Base-by-base conservation (phyloP, 1,284 basidiomycete genomes). In the Leccinum pachyderme region DNA sequence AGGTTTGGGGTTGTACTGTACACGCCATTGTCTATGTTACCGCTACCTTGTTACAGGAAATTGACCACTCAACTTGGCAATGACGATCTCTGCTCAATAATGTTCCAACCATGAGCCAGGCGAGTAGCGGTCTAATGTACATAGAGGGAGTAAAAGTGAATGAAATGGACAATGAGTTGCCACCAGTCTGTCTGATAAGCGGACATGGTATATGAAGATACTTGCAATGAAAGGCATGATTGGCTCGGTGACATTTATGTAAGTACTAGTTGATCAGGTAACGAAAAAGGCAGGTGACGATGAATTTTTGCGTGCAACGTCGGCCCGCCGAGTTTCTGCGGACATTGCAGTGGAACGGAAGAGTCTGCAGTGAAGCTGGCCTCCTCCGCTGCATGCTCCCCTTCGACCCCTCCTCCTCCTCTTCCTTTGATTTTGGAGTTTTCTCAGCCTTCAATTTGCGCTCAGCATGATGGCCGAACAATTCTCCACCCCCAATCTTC, bases 381-480 rank as follows among this genome's bases (percentile, higher is more conserved):
- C 67, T 72, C 71, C 65, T 53, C 49, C 50, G 51, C 64, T 57
- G 59, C 59, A 68, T 68, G 66, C 47, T 50, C 55, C 32, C 51
- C 51, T 7, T 46, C 46, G 29, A 52, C 44, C 7, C 33, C 28
- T 27, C 32, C 32, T 51, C 49, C 18, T 7, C 25, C 44, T 49
- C 47, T 44, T 37, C n/a, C 25, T 13, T 28, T 64, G 54, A 59
- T 32, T 44, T 47, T n/a, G 47, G 53, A 9, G 45, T 52, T 32
- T 58, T 43, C 27, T 35, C 49, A 54, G 54, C 49, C 50, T 12
- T 31, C 29, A 6, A 33, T 37, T 56, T 47, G 7, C 18, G 9
- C 47, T 51, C 37, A 58, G 47, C 55, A 67, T 69, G 64, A 68
- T 67, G 66, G 57, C 41, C 43, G 57, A 69, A 24, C 55, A 51